Conservation (phyloP, 2,329 filamentous ascomycete genomes). For the Aspergillus sp. region DNA sequence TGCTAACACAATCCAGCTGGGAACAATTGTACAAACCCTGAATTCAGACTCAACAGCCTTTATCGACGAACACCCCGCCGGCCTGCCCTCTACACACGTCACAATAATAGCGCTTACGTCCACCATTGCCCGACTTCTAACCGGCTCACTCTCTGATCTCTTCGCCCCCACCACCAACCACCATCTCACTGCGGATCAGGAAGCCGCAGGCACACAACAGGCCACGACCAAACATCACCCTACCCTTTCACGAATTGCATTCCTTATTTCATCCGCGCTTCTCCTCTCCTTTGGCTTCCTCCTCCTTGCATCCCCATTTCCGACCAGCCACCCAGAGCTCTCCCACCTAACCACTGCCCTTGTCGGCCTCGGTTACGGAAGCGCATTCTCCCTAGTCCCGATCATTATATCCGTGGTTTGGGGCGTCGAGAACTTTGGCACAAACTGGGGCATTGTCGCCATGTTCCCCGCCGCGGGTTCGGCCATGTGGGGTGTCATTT, state of each 20-base stretch:
- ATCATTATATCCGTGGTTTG: constrained; percentile 96
- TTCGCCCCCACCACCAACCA: constrained; percentile 67
- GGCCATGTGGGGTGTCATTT: constrained; percentile 87
- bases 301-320: constrained; percentile 75
- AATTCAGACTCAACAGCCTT: constrained; percentile 62
- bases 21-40: constrained; percentile 86
- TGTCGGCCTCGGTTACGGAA: constrained; percentile 89
- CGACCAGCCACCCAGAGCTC: constrained; percentile 72
- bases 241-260: constrained; percentile 74
- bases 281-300: constrained; percentile 75
- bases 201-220: constrained; percentile 41
- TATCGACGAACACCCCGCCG: constrained; percentile 53
- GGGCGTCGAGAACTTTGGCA: constrained; percentile 98
- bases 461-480: constrained; percentile 87
- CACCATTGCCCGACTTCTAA: constrained; percentile 84
- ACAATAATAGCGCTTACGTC: constrained; percentile 89
- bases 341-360: constrained; percentile 85
- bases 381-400: constrained; percentile 83
- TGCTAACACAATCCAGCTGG: constrained; percentile 51
- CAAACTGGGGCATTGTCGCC: constrained; percentile 94
- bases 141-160: constrained; percentile 83
- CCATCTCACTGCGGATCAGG: constrained; percentile 54
- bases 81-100: constrained; percentile 75
- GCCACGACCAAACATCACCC: constrained; percentile 32
- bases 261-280: constrained; percentile 73